Evolutionary conservation across 305 asterid genomes (phyloP).

Genomic region (Fraxinus xanthoxyloides): DNA sequence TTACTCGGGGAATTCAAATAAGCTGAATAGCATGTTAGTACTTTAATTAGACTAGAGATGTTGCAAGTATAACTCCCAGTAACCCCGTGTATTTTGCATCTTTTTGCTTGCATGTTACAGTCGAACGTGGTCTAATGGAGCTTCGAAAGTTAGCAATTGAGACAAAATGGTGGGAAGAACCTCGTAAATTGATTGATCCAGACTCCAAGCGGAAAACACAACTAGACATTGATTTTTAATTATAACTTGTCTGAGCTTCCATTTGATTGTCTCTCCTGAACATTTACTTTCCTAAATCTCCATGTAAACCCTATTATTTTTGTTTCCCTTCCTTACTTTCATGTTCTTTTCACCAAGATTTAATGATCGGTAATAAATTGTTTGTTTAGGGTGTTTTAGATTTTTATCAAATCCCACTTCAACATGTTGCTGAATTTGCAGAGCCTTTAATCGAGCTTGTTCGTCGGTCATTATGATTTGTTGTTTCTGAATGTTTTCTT

Average conservation of each 20-base stretch:
- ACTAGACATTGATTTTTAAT: slow-evolving; percentile 46
- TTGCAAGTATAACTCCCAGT: background rate
- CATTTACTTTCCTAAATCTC: background rate
- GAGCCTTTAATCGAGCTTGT: too few species aligned
- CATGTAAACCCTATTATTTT: background rate
- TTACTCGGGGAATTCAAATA: background rate
- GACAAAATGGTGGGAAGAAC: slow-evolving; percentile 77
- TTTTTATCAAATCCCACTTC: too few species aligned
- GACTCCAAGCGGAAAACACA: slow-evolving; percentile 46
- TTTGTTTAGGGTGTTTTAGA: background rate
- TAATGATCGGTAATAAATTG: background rate
- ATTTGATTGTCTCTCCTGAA: background rate
- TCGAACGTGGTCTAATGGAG: slow-evolving; percentile 77
- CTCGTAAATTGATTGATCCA: slow-evolving; percentile 60
- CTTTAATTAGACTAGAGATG: background rate
- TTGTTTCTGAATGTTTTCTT: too few species aligned
- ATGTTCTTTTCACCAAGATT: background rate
- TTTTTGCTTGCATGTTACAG: slow-evolving; percentile 34
- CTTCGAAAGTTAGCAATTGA: slow-evolving; percentile 76
- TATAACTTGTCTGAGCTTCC: slow-evolving; percentile 22
- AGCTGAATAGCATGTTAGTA: background rate
- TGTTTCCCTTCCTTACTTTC: background rate
- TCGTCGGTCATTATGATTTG: too few species aligned
- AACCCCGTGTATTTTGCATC: background rate
- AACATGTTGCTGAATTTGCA: too few species aligned